These are phyloP conservation scores for Xylaria sp. DNA, from an alignment of 2,329 filamentous ascomycete species.

Conservation along the genomic window DNA sequence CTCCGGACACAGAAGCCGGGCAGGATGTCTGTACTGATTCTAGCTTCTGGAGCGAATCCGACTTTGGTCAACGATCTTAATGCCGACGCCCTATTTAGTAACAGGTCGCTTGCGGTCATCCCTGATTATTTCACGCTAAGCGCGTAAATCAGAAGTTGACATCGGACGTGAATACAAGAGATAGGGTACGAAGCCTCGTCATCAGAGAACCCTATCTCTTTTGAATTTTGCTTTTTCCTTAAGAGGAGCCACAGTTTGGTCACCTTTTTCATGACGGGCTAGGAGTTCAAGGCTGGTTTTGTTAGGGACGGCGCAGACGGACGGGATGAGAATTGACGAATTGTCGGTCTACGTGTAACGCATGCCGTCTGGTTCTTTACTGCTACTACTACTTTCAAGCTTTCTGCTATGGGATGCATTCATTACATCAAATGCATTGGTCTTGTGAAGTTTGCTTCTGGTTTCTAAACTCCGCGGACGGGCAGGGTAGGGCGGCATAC, in stretches of 20 bases:
- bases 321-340: background rate
- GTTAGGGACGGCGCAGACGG: background rate
- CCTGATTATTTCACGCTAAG: background rate
- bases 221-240: background rate
- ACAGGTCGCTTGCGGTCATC: background rate
- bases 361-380: background rate
- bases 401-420: background rate
- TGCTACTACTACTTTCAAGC: background rate
- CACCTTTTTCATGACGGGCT: background rate
- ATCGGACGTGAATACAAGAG: background rate
- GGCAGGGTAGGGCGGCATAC: background rate
- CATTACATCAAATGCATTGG: background rate
- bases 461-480: background rate
- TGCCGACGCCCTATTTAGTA: no score
- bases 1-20: background rate
- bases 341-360: background rate
- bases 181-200: background rate
- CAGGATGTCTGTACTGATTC: conserved; percentile 7
- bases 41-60: conserved; percentile 20
- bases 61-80: background rate
- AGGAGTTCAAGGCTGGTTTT: conserved; percentile 9
- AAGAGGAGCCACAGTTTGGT: background rate
- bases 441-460: background rate
- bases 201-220: no score
- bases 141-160: background rate